Evolutionary conservation across 1,284 basidiomycete genomes (phyloP).

Genomic region (Naganishia cerealis): DNA sequence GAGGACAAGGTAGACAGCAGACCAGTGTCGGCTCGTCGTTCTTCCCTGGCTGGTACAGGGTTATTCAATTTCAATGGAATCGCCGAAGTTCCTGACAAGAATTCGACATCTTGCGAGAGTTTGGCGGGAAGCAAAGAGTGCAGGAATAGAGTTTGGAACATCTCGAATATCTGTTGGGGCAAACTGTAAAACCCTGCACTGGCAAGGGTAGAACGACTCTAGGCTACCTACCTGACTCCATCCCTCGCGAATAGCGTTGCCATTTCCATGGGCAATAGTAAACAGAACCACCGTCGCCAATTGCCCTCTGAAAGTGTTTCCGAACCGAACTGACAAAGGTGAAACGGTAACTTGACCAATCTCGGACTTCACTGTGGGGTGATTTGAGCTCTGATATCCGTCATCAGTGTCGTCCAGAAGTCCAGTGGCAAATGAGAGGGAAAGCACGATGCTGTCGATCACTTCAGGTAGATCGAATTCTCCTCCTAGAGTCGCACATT

Average conservation of each 20-base stretch:
- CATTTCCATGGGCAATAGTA: conserved; percentile 95
- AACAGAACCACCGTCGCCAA: conserved; percentile 95
- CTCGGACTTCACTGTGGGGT: conserved; percentile 90
- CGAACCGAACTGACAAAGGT: conserved; percentile 87
- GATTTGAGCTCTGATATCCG: conserved; percentile 70
- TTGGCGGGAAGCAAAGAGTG: conserved; percentile 82
- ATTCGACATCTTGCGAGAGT: conserved; percentile 96
- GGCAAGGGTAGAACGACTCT: background rate
- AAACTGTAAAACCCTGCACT: background rate
- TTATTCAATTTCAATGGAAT: conserved; percentile 80
- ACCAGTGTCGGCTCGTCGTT: conserved; percentile 75
- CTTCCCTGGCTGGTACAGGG: conserved; percentile 62
- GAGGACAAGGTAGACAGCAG: conserved; percentile 91
- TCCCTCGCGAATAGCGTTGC: conserved; percentile 87
- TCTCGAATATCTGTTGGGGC: conserved; percentile 79
- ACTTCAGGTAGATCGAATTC: conserved; percentile 88
- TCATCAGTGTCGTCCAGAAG: conserved; percentile 72
- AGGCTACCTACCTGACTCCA: conserved; percentile 73
- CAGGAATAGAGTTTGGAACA: conserved; percentile 93
- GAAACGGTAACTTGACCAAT: conserved; percentile 85
- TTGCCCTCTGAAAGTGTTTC: conserved; percentile 92
- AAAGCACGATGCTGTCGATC: conserved; percentile 92
- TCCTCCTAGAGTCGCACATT: conserved; percentile 90
- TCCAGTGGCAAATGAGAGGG: conserved; percentile 82
- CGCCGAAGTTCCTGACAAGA: conserved; percentile 80